Conservation (phyloP, 139 green algal species). For the Volvox africanus region DNA sequence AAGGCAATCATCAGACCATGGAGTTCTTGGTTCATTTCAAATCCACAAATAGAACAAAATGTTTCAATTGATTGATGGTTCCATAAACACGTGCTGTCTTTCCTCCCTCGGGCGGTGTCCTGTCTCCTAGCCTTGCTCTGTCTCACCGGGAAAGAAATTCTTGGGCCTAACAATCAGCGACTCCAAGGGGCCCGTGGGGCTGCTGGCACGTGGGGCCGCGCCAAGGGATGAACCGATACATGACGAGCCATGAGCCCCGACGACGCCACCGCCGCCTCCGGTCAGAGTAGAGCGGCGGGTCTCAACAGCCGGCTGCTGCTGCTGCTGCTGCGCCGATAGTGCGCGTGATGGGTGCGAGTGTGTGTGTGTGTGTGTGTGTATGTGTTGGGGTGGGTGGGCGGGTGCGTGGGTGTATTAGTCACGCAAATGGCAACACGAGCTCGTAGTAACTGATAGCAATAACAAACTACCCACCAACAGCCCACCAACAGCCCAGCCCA, state of each 20-base stretch:
- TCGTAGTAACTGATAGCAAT: too few relatives aligned
- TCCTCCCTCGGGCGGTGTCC: too few relatives aligned
- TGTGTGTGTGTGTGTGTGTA: not conserved
- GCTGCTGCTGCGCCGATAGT: not conserved
- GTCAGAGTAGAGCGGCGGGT: not conserved
- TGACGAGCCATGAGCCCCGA: not conserved
- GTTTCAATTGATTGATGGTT: too few relatives aligned
- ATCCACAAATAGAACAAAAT: too few relatives aligned
- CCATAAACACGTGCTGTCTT: too few relatives aligned
- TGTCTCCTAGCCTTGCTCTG: too few relatives aligned
- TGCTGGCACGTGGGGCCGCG: not conserved
- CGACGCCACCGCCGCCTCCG: not conserved
- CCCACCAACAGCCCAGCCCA: too few relatives aligned
- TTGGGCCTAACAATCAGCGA: not conserved
- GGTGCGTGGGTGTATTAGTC: not conserved
- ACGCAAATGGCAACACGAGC: not conserved
- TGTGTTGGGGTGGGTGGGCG: not conserved
- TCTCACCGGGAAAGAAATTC: conserved; percentile 4
- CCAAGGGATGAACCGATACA: not conserved
- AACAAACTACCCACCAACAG: too few relatives aligned
- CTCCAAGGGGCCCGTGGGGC: not conserved
- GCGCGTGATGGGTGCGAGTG: not conserved
- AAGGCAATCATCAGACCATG: too few relatives aligned
- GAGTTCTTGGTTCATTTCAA: too few relatives aligned
- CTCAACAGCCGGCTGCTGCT: not conserved